phyloP scores from a whole-genome alignment of 176 grass and related monocot genomes.

The Oryza glaberrima region DNA sequence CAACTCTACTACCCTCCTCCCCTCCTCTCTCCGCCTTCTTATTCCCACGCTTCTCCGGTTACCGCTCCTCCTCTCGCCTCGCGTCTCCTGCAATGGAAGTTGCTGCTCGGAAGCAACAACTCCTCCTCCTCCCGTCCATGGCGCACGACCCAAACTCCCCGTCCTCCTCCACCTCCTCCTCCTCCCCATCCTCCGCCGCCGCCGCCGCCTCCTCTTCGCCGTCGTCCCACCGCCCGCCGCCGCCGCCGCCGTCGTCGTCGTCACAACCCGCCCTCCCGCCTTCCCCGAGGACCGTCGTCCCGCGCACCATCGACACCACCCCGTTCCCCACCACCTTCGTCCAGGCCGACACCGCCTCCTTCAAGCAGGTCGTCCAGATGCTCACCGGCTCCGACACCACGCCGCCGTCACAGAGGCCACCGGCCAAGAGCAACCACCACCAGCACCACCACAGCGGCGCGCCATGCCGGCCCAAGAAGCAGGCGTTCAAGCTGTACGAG shows the following conservation, averaged over 20 bases:
- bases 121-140: conserved; percentile 44
- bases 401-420: conserved; percentile 38
- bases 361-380: conserved; percentile 89
- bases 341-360: conserved; percentile 75
- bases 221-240: background rate
- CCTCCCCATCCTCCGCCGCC: conserved; percentile 31
- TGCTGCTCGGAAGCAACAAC: conserved; percentile 46
- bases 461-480: conserved; percentile 65
- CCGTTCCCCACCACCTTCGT: conserved; percentile 87
- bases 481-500: conserved; percentile 74
- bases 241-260: too few species aligned
- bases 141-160: conserved; percentile 36
- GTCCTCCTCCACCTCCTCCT: conserved; percentile 34
- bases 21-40: conserved; percentile 22
- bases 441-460: background rate
- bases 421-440: conserved; percentile 30
- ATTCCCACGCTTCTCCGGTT: conserved; percentile 39
- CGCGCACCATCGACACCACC: conserved; percentile 70
- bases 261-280: background rate
- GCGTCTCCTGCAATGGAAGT: conserved; percentile 46
- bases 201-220: background rate
- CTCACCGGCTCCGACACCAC: conserved; percentile 62
- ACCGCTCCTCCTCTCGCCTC: background rate
- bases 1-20: background rate
- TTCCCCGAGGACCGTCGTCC: conserved; percentile 47